Evolutionary conservation across 345 rosid species (phyloP), one percentile per base, ranked within the genome.

Genomic region (Rhodamnia argentea): DNA sequence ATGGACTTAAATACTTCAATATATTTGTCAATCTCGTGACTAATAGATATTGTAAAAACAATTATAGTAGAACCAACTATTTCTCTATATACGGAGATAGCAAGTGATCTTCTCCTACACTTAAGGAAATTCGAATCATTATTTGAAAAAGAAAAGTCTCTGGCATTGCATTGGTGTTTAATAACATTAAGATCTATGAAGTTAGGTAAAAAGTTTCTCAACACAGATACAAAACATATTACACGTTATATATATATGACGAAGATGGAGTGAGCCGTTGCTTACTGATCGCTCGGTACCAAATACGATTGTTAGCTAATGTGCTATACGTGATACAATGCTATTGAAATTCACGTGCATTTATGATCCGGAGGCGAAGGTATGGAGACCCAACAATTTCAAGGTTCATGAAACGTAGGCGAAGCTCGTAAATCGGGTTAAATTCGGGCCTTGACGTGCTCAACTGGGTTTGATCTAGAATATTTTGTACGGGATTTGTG

Each of bases 321-420:
- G 57, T 54, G 55, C 16, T 53, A 15, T 16, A 53, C 15, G 5
- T 16, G 6, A 53, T 53, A 53, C 55, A 5, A 53, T 53, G 55
- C 55, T 15, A 53, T 53, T 16, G 5, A 53, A 15, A 53, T 53
- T 53, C 23, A 2, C 3, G 0, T 16, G 6, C 56, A 6, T 52
- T 6, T 29, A 32, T 64, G 32, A 64, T 64, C 23, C 4, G 15
- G 2, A 15, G 15, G 16, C 18, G 7, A 1, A 62, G 40, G 40
- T 37, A 37, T 10, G 2, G 0, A 32, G 20, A 2, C 78, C 13
- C 3, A 37, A 37, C 12, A 16, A 37, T 32, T 18, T 9, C 1
- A 37, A 32, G 78, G 13, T 18, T 22, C 13, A 0, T 4, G 13
- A 18, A 55, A 32, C 12, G 0, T 42, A 2, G 3, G 7, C 5